Evolutionary conservation across 768 basidiomycete species (phyloP).

Genomic region (Neoboletus subvelutipes): DNA sequence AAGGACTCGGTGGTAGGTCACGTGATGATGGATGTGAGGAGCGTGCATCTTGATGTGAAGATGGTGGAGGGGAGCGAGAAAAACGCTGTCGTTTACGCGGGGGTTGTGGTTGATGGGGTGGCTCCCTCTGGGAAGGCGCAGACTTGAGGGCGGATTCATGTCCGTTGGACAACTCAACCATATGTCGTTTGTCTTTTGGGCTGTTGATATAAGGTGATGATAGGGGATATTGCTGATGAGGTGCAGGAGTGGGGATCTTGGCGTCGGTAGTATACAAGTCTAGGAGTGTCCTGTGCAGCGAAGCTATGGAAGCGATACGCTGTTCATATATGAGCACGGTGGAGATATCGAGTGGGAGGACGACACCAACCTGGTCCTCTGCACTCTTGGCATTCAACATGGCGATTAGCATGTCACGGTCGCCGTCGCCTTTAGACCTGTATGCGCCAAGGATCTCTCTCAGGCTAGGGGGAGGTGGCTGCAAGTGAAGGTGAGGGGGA

Average conservation of each 20-base stretch:
- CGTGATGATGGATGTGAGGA: slow-evolving; percentile 38
- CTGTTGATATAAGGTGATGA: slow-evolving; percentile 32
- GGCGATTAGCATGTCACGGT: slow-evolving; percentile 86
- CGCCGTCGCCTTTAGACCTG: slow-evolving; percentile 81
- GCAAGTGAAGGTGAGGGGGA: slow-evolving; percentile 6
- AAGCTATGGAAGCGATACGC: slow-evolving; percentile 70
- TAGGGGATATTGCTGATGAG: slow-evolving; percentile 37
- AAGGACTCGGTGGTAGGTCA: slow-evolving; percentile 70
- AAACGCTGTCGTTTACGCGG: slow-evolving; percentile 64
- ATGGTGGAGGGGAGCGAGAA: slow-evolving; percentile 54
- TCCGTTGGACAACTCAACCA: slow-evolving; percentile 15
- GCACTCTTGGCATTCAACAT: slow-evolving; percentile 91
- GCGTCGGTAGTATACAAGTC: slow-evolving; percentile 46
- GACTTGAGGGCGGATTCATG: slow-evolving; percentile 15
- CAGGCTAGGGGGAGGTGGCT: slow-evolving; percentile 78
- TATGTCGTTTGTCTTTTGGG: slow-evolving; percentile 24
- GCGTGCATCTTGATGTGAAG: slow-evolving; percentile 36
- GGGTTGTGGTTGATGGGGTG: slow-evolving; percentile 38
- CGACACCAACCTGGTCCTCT: slow-evolving; percentile 77
- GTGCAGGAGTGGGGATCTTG: slow-evolving; percentile 31
- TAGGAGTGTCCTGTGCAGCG: slow-evolving; percentile 69
- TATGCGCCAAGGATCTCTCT: slow-evolving; percentile 88
- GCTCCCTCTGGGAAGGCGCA: slow-evolving; percentile 23
- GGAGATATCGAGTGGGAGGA: slow-evolving; percentile 5
- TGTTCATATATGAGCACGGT: slow-evolving; percentile 29